A percentile compares a stretch with the other conserved stretches of the same genome.
These are phyloP conservation scores for Annona squamosa DNA, from an alignment of 164 flowering plant genomes.

Conservation along the genomic window DNA sequence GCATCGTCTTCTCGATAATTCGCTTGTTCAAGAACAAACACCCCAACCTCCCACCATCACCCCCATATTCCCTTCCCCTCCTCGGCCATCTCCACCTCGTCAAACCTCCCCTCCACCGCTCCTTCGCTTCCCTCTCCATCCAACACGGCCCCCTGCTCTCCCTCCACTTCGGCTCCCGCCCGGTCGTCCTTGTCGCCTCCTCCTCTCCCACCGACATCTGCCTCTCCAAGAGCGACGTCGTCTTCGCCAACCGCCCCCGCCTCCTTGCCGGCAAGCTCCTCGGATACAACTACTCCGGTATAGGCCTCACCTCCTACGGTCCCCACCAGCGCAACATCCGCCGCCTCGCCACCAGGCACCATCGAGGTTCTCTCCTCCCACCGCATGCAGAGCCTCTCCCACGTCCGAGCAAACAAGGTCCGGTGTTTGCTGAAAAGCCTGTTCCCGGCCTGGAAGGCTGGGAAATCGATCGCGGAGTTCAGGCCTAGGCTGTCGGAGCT, in stretches of 20 bases:
- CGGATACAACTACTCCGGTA: conserved; percentile 14
- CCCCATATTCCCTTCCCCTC: conserved; percentile 13
- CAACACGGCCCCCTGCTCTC: conserved; percentile 21
- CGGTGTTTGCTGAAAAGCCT: conserved; percentile 8
- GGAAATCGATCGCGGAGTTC: conserved; percentile 1
- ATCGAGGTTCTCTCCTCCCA: conserved; percentile 25
- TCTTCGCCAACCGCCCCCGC: background rate
- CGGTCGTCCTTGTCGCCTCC: conserved; percentile 18
- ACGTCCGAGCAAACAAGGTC: conserved; percentile 21
- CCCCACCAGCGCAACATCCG: conserved; percentile 35
- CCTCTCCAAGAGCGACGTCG: background rate
- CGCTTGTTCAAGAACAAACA: background rate
- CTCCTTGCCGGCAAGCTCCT: conserved; percentile 11
- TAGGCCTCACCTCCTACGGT: conserved; percentile 26
- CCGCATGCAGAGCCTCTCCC: conserved; percentile 15
- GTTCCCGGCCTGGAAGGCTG: background rate
- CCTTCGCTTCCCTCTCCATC: conserved; percentile 13
- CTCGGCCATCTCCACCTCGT: conserved; percentile 33
- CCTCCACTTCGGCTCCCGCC: conserved; percentile 20
- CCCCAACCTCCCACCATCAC: background rate
- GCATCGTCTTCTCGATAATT: too few species aligned
- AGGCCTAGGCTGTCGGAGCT: conserved; percentile 7
- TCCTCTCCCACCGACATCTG: conserved; percentile 16
- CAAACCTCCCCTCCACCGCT: conserved; percentile 20
- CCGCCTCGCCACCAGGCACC: conserved; percentile 15